Conservation (phyloP, 768 basidiomycete genomes). For the Lactarius sp. region DNA sequence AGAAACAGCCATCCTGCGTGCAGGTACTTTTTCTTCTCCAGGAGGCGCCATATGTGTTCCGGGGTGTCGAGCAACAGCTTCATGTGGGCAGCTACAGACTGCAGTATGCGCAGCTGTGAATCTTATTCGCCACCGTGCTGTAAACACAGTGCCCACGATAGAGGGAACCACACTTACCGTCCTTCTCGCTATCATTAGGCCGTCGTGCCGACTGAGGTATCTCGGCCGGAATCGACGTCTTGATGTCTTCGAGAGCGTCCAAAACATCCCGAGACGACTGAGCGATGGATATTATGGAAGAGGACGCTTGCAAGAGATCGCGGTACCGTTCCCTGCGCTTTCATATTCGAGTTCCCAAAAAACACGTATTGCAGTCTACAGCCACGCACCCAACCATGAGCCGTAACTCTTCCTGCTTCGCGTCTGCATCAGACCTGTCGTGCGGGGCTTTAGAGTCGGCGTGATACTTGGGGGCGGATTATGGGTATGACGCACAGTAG, state of each 20-base stretch:
- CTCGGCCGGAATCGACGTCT: conserved; percentile 41
- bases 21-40: conserved; percentile 75
- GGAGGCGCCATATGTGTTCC: conserved; percentile 84
- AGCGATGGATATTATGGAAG: conserved; percentile 76
- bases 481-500: conserved; percentile 47
- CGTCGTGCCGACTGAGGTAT: conserved; percentile 11
- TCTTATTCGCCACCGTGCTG: conserved; percentile 39
- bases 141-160: background rate
- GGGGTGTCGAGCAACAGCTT: conserved; percentile 90
- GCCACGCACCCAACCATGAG: conserved; percentile 86
- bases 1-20: conserved; percentile 87
- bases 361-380: background rate
- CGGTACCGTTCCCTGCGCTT: conserved; percentile 85
- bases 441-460: conserved; percentile 6
- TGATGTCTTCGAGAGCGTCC: conserved; percentile 59
- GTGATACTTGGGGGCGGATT: background rate
- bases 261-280: conserved; percentile 61
- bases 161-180: conserved; percentile 20
- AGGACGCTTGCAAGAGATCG: conserved; percentile 79
- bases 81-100: conserved; percentile 79
- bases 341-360: conserved; percentile 40
- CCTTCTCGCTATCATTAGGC: conserved; percentile 9
- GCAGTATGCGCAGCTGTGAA: conserved; percentile 59
- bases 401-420: conserved; percentile 82
- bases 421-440: conserved; percentile 57